Evolutionary conservation across 805 yeast genomes (phyloP), one percentile per base, ranked within the genome.

Genomic region (Saccharomyces jurei): DNA sequence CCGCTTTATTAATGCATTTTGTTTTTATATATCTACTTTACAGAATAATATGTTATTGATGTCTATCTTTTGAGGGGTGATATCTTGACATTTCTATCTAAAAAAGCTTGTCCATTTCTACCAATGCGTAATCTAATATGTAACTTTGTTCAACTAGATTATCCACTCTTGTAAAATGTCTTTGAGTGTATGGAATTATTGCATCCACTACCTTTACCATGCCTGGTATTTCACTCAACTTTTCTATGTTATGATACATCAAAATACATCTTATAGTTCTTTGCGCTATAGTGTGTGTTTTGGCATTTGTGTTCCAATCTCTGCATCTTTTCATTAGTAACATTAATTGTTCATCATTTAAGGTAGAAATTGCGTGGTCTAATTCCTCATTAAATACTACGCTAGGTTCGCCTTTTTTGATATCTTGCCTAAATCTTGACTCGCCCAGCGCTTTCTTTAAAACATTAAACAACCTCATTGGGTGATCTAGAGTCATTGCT

Each of bases 271-370:
- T 77, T 52, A 92, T 76, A 46, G 90, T 72, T 55, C 82, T 83
- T 71, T 92, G 99, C 11, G 96, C 87, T 54, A 89, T 80, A 51
- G 80, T 82, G 64, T 88, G 88, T 41, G 89, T 83, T 64, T 83
- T 82, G 52, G 88, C 86, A 69, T 89, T 92, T 48, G 95, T 85
- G 68, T 94, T 94, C 99, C 99, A 94, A 66, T 89, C 96, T 62
- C 97, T 81, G 22, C 91, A 77, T 63, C 96, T 83, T 64, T 81
- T 81, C 68, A 94, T 79, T 26, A 94, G 69, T 11, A 74, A 66
- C 46, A 78, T 61, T 26, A 91, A 70, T 63, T 86, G 87, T 1
- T 82, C 86, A 32, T 80, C 74, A 27, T 74, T 79, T 53, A 94
- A 76, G 11, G 70, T 68, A 4, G 78, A 73, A 46, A 94, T 79